Conservation (phyloP, 1,139 yeast genomes). For the Blastobotrys illinoisensis region DNA sequence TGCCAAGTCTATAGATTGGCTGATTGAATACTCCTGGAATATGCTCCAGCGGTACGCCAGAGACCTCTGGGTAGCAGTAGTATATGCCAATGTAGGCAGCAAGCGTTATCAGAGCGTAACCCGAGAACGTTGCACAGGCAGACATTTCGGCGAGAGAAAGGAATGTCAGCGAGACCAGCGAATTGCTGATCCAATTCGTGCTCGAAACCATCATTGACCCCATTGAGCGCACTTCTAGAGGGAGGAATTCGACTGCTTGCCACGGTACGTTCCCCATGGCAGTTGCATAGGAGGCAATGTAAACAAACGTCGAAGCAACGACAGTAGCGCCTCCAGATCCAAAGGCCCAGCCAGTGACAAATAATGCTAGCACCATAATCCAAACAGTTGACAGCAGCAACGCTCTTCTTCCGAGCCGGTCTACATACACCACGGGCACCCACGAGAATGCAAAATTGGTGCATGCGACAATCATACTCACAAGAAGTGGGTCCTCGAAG, state of each 20-base stretch:
- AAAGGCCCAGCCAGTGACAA: conserved; percentile 25
- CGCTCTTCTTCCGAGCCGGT: conserved; percentile 56
- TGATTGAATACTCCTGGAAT: conserved; percentile 36
- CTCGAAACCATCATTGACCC: conserved; percentile 43
- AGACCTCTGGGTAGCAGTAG: conserved; percentile 44
- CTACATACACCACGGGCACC: conserved; percentile 54
- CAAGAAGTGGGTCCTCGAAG: conserved; percentile 54
- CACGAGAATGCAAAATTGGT: conserved; percentile 63
- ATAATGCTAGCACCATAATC: conserved; percentile 38
- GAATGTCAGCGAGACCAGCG: conserved; percentile 38
- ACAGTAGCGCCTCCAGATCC: conserved; percentile 19
- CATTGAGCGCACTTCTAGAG: conserved; percentile 39
- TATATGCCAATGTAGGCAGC: conserved; percentile 40
- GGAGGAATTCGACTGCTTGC: conserved; percentile 44
- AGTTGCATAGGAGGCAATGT: conserved; percentile 43
- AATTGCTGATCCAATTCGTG: conserved; percentile 43
- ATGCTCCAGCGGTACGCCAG: conserved; percentile 43
- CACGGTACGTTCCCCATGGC: conserved; percentile 47
- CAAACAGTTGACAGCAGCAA: conserved; percentile 49
- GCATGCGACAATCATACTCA: conserved; percentile 59
- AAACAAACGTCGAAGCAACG: conserved; percentile 34
- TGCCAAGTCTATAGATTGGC: not conserved
- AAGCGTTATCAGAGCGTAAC: conserved; percentile 37
- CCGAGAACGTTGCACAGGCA: conserved; percentile 35
- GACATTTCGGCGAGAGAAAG: conserved; percentile 34